Conservation (phyloP, 768 basidiomycete genomes). For the Lentinula sp. region DNA sequence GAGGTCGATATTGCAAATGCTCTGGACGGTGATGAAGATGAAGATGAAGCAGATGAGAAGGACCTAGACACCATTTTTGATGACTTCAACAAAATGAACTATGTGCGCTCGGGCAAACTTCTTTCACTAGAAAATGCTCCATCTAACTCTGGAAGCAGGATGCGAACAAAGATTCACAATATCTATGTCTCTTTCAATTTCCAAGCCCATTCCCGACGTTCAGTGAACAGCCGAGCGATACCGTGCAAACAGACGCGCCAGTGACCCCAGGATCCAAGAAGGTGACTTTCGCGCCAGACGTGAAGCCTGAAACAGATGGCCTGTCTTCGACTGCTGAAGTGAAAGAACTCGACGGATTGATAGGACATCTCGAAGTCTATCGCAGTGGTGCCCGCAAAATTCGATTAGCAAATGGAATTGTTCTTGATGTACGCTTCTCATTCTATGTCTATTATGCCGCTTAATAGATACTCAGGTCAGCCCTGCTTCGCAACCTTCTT, state of each 20-base stretch:
- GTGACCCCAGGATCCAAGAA: slow-evolving; percentile 30
- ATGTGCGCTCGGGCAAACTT: slow-evolving; percentile 9
- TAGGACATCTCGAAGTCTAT: slow-evolving; percentile 83
- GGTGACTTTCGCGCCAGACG: slow-evolving; percentile 62
- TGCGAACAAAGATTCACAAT: slow-evolving; percentile 26
- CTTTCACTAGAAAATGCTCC: neutral
- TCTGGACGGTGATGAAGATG: slow-evolving; percentile 66
- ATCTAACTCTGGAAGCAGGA: neutral
- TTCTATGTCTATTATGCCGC: slow-evolving; percentile 1
- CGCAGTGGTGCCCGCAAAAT: slow-evolving; percentile 84
- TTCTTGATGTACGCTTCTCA: slow-evolving; percentile 64
- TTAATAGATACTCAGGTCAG: slow-evolving; percentile 46
- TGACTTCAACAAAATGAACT: slow-evolving; percentile 47
- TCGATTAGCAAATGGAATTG: slow-evolving; percentile 71
- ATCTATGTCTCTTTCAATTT: slow-evolving; percentile 87
- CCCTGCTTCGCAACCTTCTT: slow-evolving; percentile 78
- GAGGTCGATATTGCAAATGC: slow-evolving; percentile 51
- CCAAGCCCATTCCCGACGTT: slow-evolving; percentile 82
- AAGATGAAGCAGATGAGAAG: slow-evolving; percentile 66
- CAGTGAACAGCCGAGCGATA: slow-evolving; percentile 27
- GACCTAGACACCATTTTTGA: slow-evolving; percentile 74
- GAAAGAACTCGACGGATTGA: slow-evolving; percentile 55
- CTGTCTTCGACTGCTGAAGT: slow-evolving; percentile 18
- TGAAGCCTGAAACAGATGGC: slow-evolving; percentile 37
- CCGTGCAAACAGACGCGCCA: slow-evolving; percentile 21